Evolutionary conservation across 257 asterid genomes (phyloP).

Genomic region (Przewalskia tangutica): DNA sequence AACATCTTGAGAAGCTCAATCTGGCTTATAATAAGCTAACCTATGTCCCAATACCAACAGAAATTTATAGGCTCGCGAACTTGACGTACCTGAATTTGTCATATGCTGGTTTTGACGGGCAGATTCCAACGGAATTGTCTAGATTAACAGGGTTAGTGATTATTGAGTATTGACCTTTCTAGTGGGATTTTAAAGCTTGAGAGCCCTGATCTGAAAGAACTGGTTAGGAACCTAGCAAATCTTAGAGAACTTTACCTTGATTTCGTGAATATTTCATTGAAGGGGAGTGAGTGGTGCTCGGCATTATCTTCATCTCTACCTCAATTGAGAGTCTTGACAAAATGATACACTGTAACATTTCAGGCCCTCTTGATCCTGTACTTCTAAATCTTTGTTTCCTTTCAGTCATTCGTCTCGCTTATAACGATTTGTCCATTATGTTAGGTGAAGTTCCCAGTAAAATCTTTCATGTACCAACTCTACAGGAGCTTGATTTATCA

Average conservation of each 20-base stretch:
- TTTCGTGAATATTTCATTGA: not conserved
- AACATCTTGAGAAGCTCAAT: slow-evolving; percentile 28
- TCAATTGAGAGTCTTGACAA: not conserved
- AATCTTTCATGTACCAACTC: slow-evolving; percentile 21
- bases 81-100: slow-evolving; percentile 43
- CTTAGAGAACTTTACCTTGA: not conserved
- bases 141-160: slow-evolving; percentile 17
- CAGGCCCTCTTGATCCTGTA: slow-evolving; percentile 10
- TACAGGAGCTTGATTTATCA: slow-evolving; percentile 12
- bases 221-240: not conserved
- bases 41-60: slow-evolving; percentile 23
- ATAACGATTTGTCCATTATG: not conserved
- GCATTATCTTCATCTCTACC: slow-evolving; percentile 15
- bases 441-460: slow-evolving; percentile 15
- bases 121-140: slow-evolving; percentile 30
- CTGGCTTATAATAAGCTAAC: slow-evolving; percentile 34
- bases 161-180: slow-evolving; percentile 43
- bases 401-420: not conserved
- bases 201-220: not conserved
- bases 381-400: slow-evolving; percentile 7
- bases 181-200: not conserved
- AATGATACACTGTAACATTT: not conserved
- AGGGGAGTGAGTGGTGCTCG: not conserved
- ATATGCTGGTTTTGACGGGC: slow-evolving; percentile 38
- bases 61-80: slow-evolving; percentile 22